Evolutionary conservation across 306 rosid species (phyloP).

Genomic region (Casuarina equisetifolia): DNA sequence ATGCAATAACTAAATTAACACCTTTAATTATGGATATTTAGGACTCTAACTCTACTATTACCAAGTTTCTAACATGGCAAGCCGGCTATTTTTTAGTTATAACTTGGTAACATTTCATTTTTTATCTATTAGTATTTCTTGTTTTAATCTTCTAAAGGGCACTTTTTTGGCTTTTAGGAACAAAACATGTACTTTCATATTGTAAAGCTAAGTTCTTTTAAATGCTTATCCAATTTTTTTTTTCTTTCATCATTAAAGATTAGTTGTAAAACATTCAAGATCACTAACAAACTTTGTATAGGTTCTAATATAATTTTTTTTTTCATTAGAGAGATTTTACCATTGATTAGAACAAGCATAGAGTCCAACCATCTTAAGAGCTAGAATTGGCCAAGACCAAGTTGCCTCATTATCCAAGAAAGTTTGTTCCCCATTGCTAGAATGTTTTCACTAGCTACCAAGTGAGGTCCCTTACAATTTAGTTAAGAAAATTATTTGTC

Average conservation of each 20-base stretch:
- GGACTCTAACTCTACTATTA: constrained; percentile 61
- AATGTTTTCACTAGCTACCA: constrained; percentile 59
- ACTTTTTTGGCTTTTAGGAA: neutral
- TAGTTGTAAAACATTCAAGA: neutral
- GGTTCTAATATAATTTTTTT: constrained; percentile 64
- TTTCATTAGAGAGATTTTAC: constrained; percentile 75
- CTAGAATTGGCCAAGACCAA: constrained; percentile 60
- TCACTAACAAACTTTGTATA: neutral
- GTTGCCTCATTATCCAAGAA: constrained; percentile 54
- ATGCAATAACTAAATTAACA: constrained; percentile 69
- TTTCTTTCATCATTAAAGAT: too few species aligned
- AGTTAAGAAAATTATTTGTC: too few species aligned
- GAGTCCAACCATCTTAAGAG: constrained; percentile 81
- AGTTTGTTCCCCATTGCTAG: constrained; percentile 80
- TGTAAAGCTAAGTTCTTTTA: too few species aligned
- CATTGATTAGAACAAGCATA: constrained; percentile 66
- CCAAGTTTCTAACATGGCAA: constrained; percentile 60
- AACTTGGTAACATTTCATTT: constrained; percentile 53
- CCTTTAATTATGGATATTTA: constrained; percentile 48
- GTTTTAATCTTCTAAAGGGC: neutral
- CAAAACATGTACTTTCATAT: neutral
- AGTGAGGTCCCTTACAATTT: too few species aligned
- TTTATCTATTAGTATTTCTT: neutral
- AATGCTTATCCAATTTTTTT: too few species aligned
- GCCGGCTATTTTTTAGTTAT: constrained; percentile 75